Evolutionary conservation across 1,284 basidiomycete genomes (phyloP).

Genomic region (Ganoderma leucocontextum): DNA sequence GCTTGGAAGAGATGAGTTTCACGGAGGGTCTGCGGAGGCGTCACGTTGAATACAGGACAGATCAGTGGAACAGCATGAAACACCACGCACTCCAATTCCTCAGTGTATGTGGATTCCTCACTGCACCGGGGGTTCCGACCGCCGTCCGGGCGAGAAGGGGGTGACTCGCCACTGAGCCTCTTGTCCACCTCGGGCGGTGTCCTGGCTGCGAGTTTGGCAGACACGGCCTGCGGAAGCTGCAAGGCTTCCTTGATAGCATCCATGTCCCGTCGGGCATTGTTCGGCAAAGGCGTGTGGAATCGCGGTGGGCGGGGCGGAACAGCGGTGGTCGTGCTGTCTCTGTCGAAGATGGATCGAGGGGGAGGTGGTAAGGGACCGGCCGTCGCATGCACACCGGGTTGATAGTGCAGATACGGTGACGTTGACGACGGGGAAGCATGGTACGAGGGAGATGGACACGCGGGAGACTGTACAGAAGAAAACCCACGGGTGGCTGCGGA

Average conservation of each 20-base stretch:
- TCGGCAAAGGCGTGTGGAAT: slow-evolving; percentile 58
- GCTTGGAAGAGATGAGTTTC: slow-evolving; percentile 25
- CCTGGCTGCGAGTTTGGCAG: slow-evolving; percentile 52
- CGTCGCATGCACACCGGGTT: slow-evolving; percentile 72
- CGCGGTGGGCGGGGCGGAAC: slow-evolving; percentile 75
- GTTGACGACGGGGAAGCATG: slow-evolving; percentile 22
- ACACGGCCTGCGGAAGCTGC: slow-evolving; percentile 62
- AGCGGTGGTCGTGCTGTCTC: slow-evolving; percentile 46
- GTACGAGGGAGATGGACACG: slow-evolving; percentile 18
- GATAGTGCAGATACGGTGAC: slow-evolving; percentile 61
- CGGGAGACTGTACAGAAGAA: slow-evolving; percentile 23
- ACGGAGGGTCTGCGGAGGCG: slow-evolving; percentile 25
- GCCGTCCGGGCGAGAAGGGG: slow-evolving; percentile 16
- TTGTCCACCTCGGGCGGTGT: slow-evolving; percentile 27
- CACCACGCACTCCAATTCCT: slow-evolving; percentile 27
- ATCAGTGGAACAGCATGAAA: neutral
- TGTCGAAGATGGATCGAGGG: slow-evolving; percentile 60
- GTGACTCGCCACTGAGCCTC: slow-evolving; percentile 15
- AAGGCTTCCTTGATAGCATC: slow-evolving; percentile 64
- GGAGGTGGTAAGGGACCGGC: slow-evolving; percentile 77
- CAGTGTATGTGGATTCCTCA: slow-evolving; percentile 20
- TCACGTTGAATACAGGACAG: neutral
- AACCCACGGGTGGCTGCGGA: slow-evolving; percentile 12
- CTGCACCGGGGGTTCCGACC: slow-evolving; percentile 16
- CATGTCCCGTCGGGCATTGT: slow-evolving; percentile 50